Conservation (phyloP, 148 eudicot species). For the Vaccinium macrocarpon region DNA sequence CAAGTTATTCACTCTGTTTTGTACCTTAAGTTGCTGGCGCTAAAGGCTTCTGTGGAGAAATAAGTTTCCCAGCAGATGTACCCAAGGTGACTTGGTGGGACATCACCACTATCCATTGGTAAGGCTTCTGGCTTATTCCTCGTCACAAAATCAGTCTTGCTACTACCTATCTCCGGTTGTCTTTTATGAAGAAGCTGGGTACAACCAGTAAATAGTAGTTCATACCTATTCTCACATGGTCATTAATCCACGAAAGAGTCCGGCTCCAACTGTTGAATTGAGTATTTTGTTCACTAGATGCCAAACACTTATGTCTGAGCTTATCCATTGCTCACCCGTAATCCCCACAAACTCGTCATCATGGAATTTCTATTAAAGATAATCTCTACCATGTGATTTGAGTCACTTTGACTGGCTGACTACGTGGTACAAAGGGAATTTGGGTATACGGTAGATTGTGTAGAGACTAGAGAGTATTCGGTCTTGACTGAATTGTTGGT, state of each 20-base stretch:
- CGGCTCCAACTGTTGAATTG: too few relatives aligned
- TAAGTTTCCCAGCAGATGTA: not conserved
- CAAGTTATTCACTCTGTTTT: not conserved
- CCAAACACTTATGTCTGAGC: not conserved
- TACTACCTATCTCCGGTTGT: too few relatives aligned
- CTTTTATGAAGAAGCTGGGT: too few relatives aligned
- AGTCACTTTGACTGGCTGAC: not conserved
- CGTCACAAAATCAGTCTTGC: too few relatives aligned
- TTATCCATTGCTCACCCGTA: not conserved
- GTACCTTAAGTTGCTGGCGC: not conserved
- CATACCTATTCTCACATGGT: too few relatives aligned
- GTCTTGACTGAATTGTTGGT: not conserved
- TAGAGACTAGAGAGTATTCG: not conserved
- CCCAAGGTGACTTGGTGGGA: not conserved
- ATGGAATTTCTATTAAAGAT: not conserved
- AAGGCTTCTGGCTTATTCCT: slow-evolving; percentile 12
- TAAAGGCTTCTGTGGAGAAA: not conserved
- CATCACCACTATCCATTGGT: not conserved
- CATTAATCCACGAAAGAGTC: too few relatives aligned
- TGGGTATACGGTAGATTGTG: not conserved
- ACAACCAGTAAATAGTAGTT: too few relatives aligned
- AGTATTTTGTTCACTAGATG: too few relatives aligned
- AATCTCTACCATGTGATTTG: not conserved
- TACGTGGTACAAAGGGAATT: not conserved
- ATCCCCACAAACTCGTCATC: slow-evolving; percentile 14